Base-by-base conservation (phyloP, 192 early-diverging fungal species). In the Podila minutissima region DNA sequence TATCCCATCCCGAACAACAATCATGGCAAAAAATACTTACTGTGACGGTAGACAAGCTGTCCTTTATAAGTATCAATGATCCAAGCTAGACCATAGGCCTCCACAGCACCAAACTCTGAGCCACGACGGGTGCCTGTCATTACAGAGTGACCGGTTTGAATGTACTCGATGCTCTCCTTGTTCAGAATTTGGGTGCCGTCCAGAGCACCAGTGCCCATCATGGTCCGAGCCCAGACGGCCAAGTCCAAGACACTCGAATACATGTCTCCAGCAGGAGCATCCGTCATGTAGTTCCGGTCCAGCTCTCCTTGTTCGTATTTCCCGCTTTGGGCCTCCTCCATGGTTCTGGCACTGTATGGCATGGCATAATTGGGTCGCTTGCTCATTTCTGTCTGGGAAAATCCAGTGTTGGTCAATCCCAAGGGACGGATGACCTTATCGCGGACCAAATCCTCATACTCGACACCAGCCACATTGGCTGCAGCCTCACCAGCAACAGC, bases 221-320 rank as follows among this genome's bases (percentile, higher is more conserved):
- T 65, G 9, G 46, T 19, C 15, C 17, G 28, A 6, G 24, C 64
- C 64, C 64, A 65, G 37, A 17, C 9, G 2, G 28, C 28, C 3
- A 65, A 29, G 28, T 65, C 64, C 15, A 65, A 37, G 6, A 65
- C 64, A 24, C 48, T 65, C 8, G 64, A 65, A 41, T 65, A 65
- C 22, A 65, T 29, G 26, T 49, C 24, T 17, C 64, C 64, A 24
- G 64, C 64, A 13, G 64, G 24, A 31, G 64, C 37, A 46, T 65
- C 64, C 4, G 20, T 19, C 24, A 49, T 26, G 26, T 51, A 65
- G 15, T 1, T 65, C 0, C 1, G 9, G 19, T 65, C 64, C 8
- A 65, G 48, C 7, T 65, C 20, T 17, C 49, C 49, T 19, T 1
- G n/a, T 12, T 49, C 19, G 29, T 49, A 65, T 24, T 65, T 50